Conservation (phyloP, 345 rosid species). For the Eucalyptus polyanthemos region DNA sequence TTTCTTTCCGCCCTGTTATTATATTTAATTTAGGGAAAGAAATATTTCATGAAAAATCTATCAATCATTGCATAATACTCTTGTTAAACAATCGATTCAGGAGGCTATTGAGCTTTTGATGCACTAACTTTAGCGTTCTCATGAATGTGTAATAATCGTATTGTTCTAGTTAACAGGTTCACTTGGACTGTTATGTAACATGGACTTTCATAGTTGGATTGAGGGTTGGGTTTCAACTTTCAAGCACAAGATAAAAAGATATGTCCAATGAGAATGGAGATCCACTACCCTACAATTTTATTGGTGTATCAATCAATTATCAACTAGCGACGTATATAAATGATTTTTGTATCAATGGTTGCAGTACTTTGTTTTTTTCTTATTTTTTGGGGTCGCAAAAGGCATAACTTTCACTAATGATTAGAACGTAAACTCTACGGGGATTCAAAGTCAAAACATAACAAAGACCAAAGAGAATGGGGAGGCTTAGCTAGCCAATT, state of each 20-base stretch:
- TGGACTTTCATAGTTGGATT: too few species aligned
- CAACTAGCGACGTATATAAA: too few species aligned
- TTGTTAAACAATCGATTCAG: background rate
- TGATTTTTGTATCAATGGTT: too few species aligned
- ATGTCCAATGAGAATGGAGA: too few species aligned
- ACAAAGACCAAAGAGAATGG: background rate
- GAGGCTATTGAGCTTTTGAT: background rate
- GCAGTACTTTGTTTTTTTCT: fast-evolving
- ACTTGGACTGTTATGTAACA: too few species aligned
- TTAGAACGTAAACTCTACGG: fast-evolving
- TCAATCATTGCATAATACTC: background rate
- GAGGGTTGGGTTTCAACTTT: too few species aligned
- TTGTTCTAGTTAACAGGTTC: background rate
- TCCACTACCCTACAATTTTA: too few species aligned
- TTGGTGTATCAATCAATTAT: too few species aligned
- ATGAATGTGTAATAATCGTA: background rate
- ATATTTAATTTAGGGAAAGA: background rate
- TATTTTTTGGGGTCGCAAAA: background rate
- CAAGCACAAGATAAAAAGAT: too few species aligned
- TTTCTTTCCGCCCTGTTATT: background rate
- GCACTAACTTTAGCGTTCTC: background rate
- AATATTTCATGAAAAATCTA: background rate
- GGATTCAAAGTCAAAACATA: background rate
- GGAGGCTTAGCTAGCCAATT: background rate
- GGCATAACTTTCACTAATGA: background rate